These are phyloP conservation scores for Suhomyces wounanorum DNA, from an alignment of 1,139 yeast species.

Conservation along the genomic window DNA sequence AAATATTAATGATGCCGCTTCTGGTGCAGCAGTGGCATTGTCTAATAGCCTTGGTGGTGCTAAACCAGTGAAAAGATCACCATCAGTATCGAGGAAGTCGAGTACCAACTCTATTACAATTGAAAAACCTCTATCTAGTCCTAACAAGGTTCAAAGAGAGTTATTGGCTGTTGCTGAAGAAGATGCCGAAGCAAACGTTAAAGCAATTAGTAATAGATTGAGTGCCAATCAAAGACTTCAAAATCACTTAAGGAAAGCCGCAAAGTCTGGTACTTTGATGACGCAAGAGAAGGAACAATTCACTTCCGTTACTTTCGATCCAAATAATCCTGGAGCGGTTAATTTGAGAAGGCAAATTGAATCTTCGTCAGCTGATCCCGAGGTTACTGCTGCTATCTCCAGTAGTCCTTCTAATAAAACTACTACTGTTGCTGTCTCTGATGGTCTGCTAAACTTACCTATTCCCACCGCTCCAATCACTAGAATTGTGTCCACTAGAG, in stretches of 20 bases:
- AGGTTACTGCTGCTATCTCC: constrained; percentile 9
- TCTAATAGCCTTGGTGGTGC: constrained; percentile 13
- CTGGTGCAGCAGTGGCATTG: constrained; percentile 43
- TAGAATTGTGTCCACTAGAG: constrained; percentile 23
- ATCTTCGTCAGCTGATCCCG: constrained; percentile 4
- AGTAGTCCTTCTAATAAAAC: background rate
- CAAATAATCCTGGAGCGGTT: constrained; percentile 37
- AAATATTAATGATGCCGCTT: constrained; percentile 22
- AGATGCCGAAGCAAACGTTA: constrained; percentile 13
- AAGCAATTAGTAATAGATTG: constrained; percentile 16
- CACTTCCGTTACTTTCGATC: constrained; percentile 44
- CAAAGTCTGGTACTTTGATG: constrained; percentile 40
- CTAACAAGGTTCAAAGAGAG: constrained; percentile 18
- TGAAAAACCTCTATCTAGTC: constrained; percentile 11
- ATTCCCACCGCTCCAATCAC: constrained; percentile 2
- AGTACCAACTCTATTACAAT: background rate
- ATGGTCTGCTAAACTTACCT: too few species aligned
- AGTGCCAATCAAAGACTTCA: constrained; percentile 47
- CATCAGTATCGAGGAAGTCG: constrained; percentile 18
- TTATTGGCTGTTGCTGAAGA: constrained; percentile 29
- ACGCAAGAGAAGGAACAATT: constrained; percentile 43
- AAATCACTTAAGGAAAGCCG: constrained; percentile 42
- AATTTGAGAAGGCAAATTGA: constrained; percentile 27
- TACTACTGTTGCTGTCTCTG: background rate
- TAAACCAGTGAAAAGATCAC: constrained; percentile 14